These are phyloP conservation scores for Thelonectria olida DNA, from an alignment of 2,329 filamentous ascomycete species.

Conservation along the genomic window DNA sequence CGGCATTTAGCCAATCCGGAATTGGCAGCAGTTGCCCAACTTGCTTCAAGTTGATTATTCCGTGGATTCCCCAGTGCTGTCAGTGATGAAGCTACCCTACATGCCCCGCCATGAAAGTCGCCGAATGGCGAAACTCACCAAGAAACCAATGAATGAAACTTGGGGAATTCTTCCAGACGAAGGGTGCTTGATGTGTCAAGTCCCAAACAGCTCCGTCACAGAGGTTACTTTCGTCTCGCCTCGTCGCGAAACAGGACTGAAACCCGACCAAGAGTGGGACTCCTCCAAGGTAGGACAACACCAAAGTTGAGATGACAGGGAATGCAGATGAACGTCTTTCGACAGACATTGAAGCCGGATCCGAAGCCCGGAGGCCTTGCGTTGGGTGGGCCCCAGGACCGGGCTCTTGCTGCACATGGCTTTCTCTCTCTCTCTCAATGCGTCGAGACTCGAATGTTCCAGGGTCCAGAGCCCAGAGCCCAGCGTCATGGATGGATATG, in stretches of 20 bases:
- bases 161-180: too few relatives aligned
- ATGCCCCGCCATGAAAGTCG: background rate
- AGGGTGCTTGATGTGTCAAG: constrained; percentile 21
- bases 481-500: too few relatives aligned
- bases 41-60: background rate
- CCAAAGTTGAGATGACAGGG: background rate
- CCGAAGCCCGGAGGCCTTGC: background rate
- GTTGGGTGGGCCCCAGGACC: constrained; percentile 1
- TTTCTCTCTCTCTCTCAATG: too few relatives aligned
- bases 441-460: too few relatives aligned
- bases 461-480: too few relatives aligned
- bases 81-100: background rate
- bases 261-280: constrained; percentile 18
- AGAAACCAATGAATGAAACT: too few relatives aligned
- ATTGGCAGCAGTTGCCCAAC: too few relatives aligned
- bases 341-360: constrained; percentile 5
- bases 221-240: constrained; percentile 7
- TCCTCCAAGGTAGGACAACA: background rate
- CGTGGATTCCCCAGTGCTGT: background rate
- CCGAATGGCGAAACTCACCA: background rate
- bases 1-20: too few relatives aligned
- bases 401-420: constrained; percentile 2
- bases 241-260: constrained; percentile 37
- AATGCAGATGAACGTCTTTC: background rate
- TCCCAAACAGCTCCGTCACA: constrained; percentile 21